Evolutionary conservation across 2,329 filamentous ascomycete species (phyloP).

Genomic region (Sporothrix globosa): DNA sequence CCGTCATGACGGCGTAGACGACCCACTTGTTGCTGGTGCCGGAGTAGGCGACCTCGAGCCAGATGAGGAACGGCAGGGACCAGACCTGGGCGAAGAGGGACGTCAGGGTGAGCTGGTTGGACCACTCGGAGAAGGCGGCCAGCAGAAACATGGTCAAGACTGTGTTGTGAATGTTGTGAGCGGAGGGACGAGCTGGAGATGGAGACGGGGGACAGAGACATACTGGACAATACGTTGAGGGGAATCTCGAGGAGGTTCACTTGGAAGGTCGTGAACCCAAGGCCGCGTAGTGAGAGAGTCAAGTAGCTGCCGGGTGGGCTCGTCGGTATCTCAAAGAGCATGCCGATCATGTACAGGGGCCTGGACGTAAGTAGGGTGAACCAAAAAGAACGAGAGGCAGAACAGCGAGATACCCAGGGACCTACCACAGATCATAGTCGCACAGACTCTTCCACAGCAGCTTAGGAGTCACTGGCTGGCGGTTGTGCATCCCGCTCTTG

Average conservation of each 20-base stretch:
- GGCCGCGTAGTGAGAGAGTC: conserved; percentile 30
- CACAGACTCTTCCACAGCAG: conserved; percentile 56
- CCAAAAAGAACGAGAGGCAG: no score
- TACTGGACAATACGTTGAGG: conserved; percentile 38
- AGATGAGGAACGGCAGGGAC: conserved; percentile 54
- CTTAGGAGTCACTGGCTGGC: conserved; percentile 56
- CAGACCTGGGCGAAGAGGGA: conserved; percentile 53
- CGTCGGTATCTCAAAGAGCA: conserved; percentile 29
- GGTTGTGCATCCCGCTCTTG: conserved; percentile 64
- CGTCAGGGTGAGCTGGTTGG: conserved; percentile 38
- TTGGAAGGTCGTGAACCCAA: conserved; percentile 33
- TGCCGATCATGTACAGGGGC: conserved; percentile 30
- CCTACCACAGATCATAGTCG: conserved; percentile 43
- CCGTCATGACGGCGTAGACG: conserved; percentile 50
- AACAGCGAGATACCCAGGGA: no score
- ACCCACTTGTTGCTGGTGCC: conserved; percentile 46
- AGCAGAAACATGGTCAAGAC: conserved; percentile 52
- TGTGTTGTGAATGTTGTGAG: not conserved
- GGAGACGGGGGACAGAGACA: not conserved
- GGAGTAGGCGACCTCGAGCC: conserved; percentile 42
- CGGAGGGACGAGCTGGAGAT: no score
- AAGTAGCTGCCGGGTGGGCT: conserved; percentile 29
- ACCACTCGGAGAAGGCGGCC: conserved; percentile 50
- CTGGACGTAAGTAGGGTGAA: not conserved
- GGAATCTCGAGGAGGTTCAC: conserved; percentile 35